A percentile compares a stretch with the other conserved stretches of the same genome.
phyloP scores from a whole-genome alignment of 139 green algal species.

The Chlorella sp. region DNA sequence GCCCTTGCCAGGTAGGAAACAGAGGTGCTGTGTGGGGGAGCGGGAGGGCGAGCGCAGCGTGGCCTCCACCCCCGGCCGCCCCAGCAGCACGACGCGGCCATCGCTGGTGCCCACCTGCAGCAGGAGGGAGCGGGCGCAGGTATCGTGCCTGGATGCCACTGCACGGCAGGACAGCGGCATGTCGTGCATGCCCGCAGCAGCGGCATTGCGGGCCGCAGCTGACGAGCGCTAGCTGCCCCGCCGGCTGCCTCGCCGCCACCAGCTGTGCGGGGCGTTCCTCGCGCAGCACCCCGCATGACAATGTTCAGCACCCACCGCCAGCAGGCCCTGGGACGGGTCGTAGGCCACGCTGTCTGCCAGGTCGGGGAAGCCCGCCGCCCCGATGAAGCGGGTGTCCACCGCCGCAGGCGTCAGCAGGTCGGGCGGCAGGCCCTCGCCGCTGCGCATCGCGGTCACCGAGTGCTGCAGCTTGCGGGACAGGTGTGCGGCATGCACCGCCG shows the following conservation, averaged over 20 bases:
- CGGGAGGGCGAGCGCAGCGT: conserved; percentile 32
- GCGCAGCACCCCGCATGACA: too few relatives aligned
- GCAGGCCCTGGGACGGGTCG: conserved; percentile 55
- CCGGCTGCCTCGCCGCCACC: neutral
- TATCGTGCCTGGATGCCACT: neutral
- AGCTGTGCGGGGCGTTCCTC: neutral
- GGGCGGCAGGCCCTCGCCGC: conserved; percentile 22
- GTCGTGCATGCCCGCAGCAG: neutral
- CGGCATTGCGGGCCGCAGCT: neutral
- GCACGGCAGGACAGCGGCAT: neutral
- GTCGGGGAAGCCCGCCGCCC: conserved; percentile 56
- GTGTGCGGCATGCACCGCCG: conserved; percentile 14
- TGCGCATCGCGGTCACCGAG: neutral
- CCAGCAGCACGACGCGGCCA: conserved; percentile 61
- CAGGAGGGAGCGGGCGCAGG: too few relatives aligned
- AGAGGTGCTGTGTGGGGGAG: conserved; percentile 46
- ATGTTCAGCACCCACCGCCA: conserved; percentile 56
- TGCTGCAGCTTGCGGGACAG: conserved; percentile 34
- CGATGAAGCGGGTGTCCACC: conserved; percentile 8
- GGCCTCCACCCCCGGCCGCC: conserved; percentile 51
- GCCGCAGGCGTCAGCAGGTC: conserved; percentile 24
- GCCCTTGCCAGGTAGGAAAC: conserved; percentile 52
- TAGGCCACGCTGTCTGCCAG: conserved; percentile 56
- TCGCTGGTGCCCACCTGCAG: conserved; percentile 58
- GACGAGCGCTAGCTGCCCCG: neutral